These are phyloP conservation scores for Teratosphaeria gauchensis DNA, from an alignment of 2,329 filamentous ascomycete genomes.

Conservation along the genomic window DNA sequence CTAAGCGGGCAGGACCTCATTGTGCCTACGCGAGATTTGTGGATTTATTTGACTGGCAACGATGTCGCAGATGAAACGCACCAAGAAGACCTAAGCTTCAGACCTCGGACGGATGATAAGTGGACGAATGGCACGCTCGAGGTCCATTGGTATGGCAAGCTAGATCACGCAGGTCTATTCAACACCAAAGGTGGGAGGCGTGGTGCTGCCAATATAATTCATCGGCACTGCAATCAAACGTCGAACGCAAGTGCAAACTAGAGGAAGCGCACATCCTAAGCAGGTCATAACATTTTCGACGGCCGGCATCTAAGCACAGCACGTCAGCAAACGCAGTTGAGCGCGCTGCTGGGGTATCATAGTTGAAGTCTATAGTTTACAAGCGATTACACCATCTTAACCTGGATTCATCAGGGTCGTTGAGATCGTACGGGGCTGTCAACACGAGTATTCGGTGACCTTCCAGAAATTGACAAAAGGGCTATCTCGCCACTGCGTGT, in stretches of 20 bases:
- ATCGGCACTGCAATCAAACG: neutral
- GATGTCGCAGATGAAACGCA: slow-evolving; percentile 1
- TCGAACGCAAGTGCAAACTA: neutral
- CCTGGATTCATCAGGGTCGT: neutral
- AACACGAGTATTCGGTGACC: neutral
- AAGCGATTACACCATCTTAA: neutral
- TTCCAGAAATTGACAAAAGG: neutral
- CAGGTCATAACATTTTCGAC: neutral
- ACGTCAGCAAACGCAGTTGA: neutral
- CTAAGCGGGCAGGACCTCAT: slow-evolving; percentile 53
- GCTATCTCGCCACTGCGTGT: neutral
- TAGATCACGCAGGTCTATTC: slow-evolving; percentile 44
- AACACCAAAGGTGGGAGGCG: neutral
- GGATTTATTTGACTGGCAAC: slow-evolving; percentile 42
- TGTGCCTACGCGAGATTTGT: slow-evolving; percentile 48
- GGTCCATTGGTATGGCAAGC: slow-evolving; percentile 46
- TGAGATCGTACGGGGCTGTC: neutral
- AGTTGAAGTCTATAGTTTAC: neutral
- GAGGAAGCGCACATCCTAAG: neutral
- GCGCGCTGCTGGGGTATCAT: neutral
- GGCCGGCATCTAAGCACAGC: neutral
- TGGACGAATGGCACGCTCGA: slow-evolving; percentile 37
- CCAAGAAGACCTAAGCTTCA: neutral
- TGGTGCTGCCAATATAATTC: neutral
- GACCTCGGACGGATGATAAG: slow-evolving; percentile 16